These are phyloP conservation scores for Plasmodium relictum DNA, from an alignment of 169 alveolate species.

Conservation along the genomic window DNA sequence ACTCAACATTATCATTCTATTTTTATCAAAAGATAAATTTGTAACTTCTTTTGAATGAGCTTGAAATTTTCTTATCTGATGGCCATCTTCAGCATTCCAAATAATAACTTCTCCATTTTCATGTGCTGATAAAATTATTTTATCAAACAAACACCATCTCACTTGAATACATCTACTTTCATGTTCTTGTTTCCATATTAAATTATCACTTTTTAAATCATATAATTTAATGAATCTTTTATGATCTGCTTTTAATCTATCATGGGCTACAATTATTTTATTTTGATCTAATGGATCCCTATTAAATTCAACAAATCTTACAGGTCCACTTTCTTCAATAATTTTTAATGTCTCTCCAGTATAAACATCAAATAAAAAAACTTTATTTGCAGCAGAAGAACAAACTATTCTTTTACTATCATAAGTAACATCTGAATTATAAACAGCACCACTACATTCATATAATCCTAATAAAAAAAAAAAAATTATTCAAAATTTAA, in stretches of 20 bases:
- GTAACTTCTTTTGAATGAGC: slow-evolving; percentile 91
- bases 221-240: slow-evolving; percentile 86
- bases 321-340: slow-evolving; percentile 87
- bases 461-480: slow-evolving; percentile 84
- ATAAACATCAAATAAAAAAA: slow-evolving; percentile 87
- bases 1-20: slow-evolving; percentile 89
- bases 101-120: slow-evolving; percentile 91
- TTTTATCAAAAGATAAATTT: slow-evolving; percentile 88
- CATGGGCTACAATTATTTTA: slow-evolving; percentile 89
- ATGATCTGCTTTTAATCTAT: slow-evolving; percentile 85
- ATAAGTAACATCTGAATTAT: slow-evolving; percentile 90
- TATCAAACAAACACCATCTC: slow-evolving; percentile 93
- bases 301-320: slow-evolving; percentile 91
- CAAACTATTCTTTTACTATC: slow-evolving; percentile 88
- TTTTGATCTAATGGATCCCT: slow-evolving; percentile 88
- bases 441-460: slow-evolving; percentile 92
- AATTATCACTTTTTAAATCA: slow-evolving; percentile 76
- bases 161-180: slow-evolving; percentile 85
- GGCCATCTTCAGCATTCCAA: slow-evolving; percentile 88
- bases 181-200: slow-evolving; percentile 79
- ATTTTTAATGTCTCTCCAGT: slow-evolving; percentile 86
- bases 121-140: slow-evolving; percentile 89
- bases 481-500: not conserved
- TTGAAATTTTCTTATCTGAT: slow-evolving; percentile 81
- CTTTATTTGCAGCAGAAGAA: slow-evolving; percentile 91